Base-by-base conservation (phyloP, 352 stramenopile species). In the Phytophthora rubi region DNA sequence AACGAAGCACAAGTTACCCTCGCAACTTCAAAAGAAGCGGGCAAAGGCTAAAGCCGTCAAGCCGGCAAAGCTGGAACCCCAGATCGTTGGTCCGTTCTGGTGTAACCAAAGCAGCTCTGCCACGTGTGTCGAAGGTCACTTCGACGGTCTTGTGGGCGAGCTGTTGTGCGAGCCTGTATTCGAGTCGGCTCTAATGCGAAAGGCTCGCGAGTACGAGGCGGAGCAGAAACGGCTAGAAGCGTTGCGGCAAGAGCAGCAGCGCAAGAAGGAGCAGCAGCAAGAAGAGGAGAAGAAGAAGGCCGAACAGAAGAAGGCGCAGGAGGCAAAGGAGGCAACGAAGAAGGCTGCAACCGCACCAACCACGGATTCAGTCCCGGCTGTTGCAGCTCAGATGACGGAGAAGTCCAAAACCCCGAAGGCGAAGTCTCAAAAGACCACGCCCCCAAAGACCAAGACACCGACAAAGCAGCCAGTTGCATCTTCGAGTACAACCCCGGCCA, bases 1-100 rank as follows among this genome's bases (percentile, higher is more conserved):
- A 30, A 62, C 59, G 9, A 86, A 86, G 54, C 76, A 83, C 53
- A 91, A 93, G 59, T 51, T 89, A 8, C 83, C 81, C 18, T 74
- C 81, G 0, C 80, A 88, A 64, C 69, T 88, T 9, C 72, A 83
- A 48, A 85, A 85, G 58, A 85, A 86, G 47, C 74, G 77, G 6
- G 70, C 59, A 16, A 79, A 79, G 54, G 83, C 81, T 21, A 92
- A 92, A 65, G 70, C 77, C 13, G 62, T 78, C 18, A 93, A 94
- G 62, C 76, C 88, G 1, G 84, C 77, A 3, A 93, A 92, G 68
- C 67, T 94, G 26, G 79, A 87, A 44, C 80, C 86, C 4, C 75
- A 89, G 39, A 75, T 95, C 21, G 45, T 84, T 4, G 88, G 88
- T 13, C 88, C 86, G 3, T 89, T 82, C 28, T 78, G 71, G 74